phyloP scores from a whole-genome alignment of 352 stramenopile genomes.

The Pythium brachiatum region DNA sequence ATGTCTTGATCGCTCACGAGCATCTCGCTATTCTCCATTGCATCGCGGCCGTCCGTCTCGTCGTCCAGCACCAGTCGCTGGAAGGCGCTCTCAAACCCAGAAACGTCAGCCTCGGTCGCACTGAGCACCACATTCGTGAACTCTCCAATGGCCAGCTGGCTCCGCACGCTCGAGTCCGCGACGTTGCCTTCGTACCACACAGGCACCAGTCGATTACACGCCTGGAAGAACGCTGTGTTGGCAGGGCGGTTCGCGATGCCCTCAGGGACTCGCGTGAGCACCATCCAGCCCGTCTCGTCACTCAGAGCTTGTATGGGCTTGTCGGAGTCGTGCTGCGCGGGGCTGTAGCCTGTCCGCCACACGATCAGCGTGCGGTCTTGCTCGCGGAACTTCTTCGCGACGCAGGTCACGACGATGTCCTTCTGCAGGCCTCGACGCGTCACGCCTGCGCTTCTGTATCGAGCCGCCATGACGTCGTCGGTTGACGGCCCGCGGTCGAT shows the following conservation, averaged over 20 bases:
- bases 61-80: constrained; percentile 17
- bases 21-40: not conserved
- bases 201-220: constrained; percentile 36
- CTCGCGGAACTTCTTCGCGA: constrained; percentile 43
- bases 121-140: constrained; percentile 24
- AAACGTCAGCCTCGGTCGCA: constrained; percentile 18
- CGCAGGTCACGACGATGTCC: constrained; percentile 37
- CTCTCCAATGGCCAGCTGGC: constrained; percentile 24
- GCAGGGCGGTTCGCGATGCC: not conserved
- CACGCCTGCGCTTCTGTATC: constrained; percentile 9
- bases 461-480: constrained; percentile 5
- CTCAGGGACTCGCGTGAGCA: constrained; percentile 38
- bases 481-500: not conserved
- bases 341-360: constrained; percentile 33
- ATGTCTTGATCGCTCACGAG: not conserved
- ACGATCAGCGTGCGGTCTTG: constrained; percentile 41
- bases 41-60: not conserved
- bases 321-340: constrained; percentile 34
- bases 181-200: constrained; percentile 21
- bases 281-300: constrained; percentile 62
- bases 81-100: constrained; percentile 16
- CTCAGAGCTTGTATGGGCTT: constrained; percentile 38
- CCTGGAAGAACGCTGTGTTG: constrained; percentile 34
- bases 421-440: constrained; percentile 3
- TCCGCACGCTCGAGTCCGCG: constrained; percentile 24